Conservation (phyloP, 2,329 filamentous ascomycete genomes). For the Keithomyces neogunnii region DNA sequence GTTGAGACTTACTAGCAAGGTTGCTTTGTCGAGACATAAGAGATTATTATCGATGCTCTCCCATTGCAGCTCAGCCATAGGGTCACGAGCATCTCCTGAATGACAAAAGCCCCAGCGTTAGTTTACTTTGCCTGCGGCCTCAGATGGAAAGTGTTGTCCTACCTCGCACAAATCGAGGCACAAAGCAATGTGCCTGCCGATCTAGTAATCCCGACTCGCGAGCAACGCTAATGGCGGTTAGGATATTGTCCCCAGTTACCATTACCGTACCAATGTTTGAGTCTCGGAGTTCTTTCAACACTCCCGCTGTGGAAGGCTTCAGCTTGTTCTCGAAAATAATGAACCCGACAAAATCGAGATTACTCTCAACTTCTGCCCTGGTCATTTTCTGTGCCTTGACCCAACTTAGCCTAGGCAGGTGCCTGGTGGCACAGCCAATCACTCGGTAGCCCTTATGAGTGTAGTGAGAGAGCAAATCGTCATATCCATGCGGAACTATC, state of each 20-base stretch:
- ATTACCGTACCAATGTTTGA: constrained; percentile 87
- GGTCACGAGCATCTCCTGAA: constrained; percentile 61
- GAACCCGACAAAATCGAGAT: constrained; percentile 85
- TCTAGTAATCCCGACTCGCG: constrained; percentile 81
- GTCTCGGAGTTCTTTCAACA: constrained; percentile 71
- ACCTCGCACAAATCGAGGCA: constrained; percentile 79
- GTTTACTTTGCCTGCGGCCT: not conserved
- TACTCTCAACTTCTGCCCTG: constrained; percentile 72
- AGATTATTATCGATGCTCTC: constrained; percentile 87
- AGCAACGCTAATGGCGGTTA: constrained; percentile 93
- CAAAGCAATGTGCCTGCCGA: constrained; percentile 77
- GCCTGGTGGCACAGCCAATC: constrained; percentile 88
- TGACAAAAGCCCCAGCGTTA: not conserved
- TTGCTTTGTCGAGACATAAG: constrained; percentile 70
- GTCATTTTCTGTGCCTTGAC: constrained; percentile 92
- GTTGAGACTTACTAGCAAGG: constrained; percentile 49
- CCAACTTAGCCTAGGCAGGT: constrained; percentile 83
- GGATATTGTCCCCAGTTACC: constrained; percentile 96
- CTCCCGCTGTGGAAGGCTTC: constrained; percentile 73
- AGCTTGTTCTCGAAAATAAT: constrained; percentile 99
- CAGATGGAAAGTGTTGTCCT: constrained; percentile 7
- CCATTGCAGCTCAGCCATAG: constrained; percentile 70
- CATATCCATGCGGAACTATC: constrained; percentile 74
- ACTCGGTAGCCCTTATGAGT: constrained; percentile 95
- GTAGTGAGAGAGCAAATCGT: constrained; percentile 81